These are phyloP conservation scores for Oryza longistaminata DNA, from an alignment of 176 grass and related monocot genomes.

Conservation along the genomic window DNA sequence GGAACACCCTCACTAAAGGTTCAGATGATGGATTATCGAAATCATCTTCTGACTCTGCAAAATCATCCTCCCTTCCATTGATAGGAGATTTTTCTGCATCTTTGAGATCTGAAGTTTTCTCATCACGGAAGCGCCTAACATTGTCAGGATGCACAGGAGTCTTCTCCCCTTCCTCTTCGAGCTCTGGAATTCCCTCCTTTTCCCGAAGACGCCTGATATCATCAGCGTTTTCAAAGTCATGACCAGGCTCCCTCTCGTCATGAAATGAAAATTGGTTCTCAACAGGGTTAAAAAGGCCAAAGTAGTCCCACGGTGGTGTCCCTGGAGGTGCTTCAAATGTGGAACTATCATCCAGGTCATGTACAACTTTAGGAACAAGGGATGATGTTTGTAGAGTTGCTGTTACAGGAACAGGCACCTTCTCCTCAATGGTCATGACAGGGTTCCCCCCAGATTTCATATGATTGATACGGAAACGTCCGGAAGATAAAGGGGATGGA, in stretches of 20 bases:
- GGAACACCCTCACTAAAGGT: conserved; percentile 72
- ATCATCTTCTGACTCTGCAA: conserved; percentile 79
- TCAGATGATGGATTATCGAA: conserved; percentile 84
- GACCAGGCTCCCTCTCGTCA: conserved; percentile 56
- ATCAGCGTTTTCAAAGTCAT: conserved; percentile 72
- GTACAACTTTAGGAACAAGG: conserved; percentile 35
- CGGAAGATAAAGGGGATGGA: conserved; percentile 70
- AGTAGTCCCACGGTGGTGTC: conserved; percentile 89
- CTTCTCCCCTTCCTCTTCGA: conserved; percentile 84
- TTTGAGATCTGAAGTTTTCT: conserved; percentile 63
- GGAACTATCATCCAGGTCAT: conserved; percentile 66
- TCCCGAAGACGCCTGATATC: conserved; percentile 75
- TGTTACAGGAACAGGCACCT: conserved; percentile 58
- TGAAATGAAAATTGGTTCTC: conserved; percentile 69
- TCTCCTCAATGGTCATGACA: conserved; percentile 70
- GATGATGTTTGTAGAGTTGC: conserved; percentile 67
- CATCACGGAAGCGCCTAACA: conserved; percentile 42
- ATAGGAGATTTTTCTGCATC: conserved; percentile 52
- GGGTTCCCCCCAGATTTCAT: conserved; percentile 70
- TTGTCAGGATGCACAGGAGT: conserved; percentile 52
- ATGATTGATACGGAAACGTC: conserved; percentile 75
- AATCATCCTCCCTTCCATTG: conserved; percentile 63
- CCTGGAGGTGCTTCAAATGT: conserved; percentile 66
- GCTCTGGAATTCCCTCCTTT: conserved; percentile 93
- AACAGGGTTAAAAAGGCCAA: conserved; percentile 81